These are phyloP conservation scores for Penicillium sclerotigenum DNA, from an alignment of 2,329 filamentous ascomycete genomes.

Conservation along the genomic window DNA sequence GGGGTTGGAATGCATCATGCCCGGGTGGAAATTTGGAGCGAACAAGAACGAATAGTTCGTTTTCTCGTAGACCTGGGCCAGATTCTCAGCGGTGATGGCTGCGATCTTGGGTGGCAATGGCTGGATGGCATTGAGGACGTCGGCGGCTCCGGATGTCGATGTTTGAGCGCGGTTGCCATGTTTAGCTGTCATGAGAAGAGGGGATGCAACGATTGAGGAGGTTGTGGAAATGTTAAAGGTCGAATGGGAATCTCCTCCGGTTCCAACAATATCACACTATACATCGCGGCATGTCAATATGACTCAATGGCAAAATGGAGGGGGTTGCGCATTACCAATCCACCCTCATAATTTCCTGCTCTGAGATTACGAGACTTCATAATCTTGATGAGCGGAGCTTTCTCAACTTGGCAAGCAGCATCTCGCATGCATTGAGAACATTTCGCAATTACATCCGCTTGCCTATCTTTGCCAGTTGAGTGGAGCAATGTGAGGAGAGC, in stretches of 20 bases:
- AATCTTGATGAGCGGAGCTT: constrained; percentile 57
- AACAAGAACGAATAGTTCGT: constrained; percentile 96
- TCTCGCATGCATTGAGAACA: constrained; percentile 81
- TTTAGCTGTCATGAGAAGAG: constrained; percentile 82
- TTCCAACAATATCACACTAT: constrained; percentile 93
- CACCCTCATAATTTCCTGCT: constrained; percentile 75
- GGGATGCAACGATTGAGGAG: constrained; percentile 84
- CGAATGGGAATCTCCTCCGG: constrained; percentile 91
- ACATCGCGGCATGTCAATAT: neutral
- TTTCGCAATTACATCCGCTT: constrained; percentile 79
- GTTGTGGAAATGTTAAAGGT: constrained; percentile 99
- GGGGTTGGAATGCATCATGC: constrained; percentile 83
- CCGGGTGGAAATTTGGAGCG: constrained; percentile 92
- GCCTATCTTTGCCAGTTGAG: constrained; percentile 81
- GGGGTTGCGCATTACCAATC: constrained; percentile 62
- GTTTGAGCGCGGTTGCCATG: constrained; percentile 96
- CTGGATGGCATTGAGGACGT: constrained; percentile 74
- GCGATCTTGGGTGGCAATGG: constrained; percentile 71
- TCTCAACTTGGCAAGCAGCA: constrained; percentile 71
- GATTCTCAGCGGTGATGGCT: constrained; percentile 68
- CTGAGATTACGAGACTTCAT: constrained; percentile 59
- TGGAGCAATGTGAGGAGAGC: constrained; percentile 87
- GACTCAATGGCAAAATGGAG: neutral
- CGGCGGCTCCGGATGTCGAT: constrained; percentile 91
- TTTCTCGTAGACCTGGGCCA: constrained; percentile 68